Base-by-base conservation (phyloP, 371 early-diverging fungal genomes). In the Quaeritorhiza haematococci region DNA sequence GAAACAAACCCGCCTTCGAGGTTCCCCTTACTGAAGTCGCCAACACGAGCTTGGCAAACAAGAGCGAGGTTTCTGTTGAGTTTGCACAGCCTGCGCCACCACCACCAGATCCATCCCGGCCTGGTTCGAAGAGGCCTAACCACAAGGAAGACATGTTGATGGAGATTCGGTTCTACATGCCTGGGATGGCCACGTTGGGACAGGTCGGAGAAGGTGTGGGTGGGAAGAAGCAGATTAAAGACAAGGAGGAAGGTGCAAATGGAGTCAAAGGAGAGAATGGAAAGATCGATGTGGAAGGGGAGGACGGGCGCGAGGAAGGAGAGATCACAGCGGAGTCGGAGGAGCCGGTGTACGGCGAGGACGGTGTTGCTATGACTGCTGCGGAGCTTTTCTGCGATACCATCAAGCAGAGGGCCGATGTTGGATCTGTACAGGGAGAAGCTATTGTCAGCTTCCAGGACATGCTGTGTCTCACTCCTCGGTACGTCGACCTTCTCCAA, bases 41-140 rank as follows among this genome's bases (percentile, higher is more conserved):
- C 58, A 93, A 92, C 66, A 85, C 95, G 17, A 89, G 87, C 50
- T 68, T 91, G 48, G 85, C 89, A 1, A 85, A 83, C 55, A 93
- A 91, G 71, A 91, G 89, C 66, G 98, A 98, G 69, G 94, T 98
- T 28, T 82, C 89, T 50, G 67, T 98, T 45, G 96, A 98, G 67
- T 89, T 96, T 42, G 10, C 21, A 10, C 47, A n/a, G 19, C 57
- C 29, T 38, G 55, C 58, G 15, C 34, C 30, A 1, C 55, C 60
- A 17, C 7, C 33, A 8, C 74, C 76, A n/a, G 82, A 83, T 4
- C 28, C 62, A 21, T n/a, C n/a, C n/a, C n/a, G n/a, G n/a, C n/a
- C n/a, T n/a, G n/a, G n/a, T n/a, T 19, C 23, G 10, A 27, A 45
- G 27, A 19, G 78, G 75, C 3, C 61, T 73, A 17, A 62, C 71